Evolutionary conservation across 345 rosid genomes (phyloP).

Genomic region (Odontarrhena argentea): DNA sequence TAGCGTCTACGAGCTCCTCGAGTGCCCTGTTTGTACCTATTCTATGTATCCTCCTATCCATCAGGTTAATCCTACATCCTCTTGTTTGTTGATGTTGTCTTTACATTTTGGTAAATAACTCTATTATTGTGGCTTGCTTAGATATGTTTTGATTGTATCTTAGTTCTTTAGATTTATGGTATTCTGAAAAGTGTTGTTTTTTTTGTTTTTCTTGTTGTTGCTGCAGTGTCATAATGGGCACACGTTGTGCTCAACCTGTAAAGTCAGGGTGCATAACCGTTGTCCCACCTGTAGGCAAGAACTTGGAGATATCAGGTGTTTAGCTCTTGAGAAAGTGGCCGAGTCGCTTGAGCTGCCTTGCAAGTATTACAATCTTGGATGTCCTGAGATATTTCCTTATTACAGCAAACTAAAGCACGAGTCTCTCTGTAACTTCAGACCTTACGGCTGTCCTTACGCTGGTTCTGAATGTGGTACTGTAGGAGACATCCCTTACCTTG

Average conservation of each 20-base stretch:
- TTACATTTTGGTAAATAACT: neutral
- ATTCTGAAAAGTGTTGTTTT: constrained; percentile 1
- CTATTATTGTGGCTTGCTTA: too few species aligned
- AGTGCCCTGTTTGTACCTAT: constrained; percentile 97
- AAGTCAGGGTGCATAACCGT: constrained; percentile 71
- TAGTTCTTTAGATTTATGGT: constrained; percentile 14
- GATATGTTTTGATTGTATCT: neutral
- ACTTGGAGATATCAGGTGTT: constrained; percentile 82
- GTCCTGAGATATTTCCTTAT: constrained; percentile 81
- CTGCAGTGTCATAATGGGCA: constrained; percentile 83
- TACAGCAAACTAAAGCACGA: constrained; percentile 82
- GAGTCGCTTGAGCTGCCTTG: constrained; percentile 84
- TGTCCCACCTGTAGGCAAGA: constrained; percentile 83
- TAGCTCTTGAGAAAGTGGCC: constrained; percentile 78
- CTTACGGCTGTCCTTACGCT: constrained; percentile 77
- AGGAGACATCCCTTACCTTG: constrained; percentile 74
- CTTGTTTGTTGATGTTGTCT: neutral
- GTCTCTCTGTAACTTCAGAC: constrained; percentile 68
- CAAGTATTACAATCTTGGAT: constrained; percentile 69
- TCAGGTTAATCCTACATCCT: constrained; percentile 55
- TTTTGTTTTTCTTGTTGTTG: constrained; percentile 13
- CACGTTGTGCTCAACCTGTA: constrained; percentile 80
- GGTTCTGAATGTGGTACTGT: constrained; percentile 68
- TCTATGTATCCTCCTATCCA: constrained; percentile 99
- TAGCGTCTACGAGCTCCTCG: constrained; percentile 93